Evolutionary conservation across 1,139 yeast species (phyloP).

Genomic region (Eremothecium gossypii): DNA sequence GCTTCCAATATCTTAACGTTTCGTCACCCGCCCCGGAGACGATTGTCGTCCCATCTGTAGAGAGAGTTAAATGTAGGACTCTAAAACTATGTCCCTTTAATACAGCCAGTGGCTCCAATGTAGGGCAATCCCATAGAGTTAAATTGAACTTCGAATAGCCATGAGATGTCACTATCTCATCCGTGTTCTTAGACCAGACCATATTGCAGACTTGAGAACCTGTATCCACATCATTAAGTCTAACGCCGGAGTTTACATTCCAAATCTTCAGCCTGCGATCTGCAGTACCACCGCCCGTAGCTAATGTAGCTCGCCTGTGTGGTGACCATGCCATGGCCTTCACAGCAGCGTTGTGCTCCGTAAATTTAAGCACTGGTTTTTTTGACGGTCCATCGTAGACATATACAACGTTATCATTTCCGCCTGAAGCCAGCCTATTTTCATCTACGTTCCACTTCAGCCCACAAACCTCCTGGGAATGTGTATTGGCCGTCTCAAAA

Average conservation of each 20-base stretch:
- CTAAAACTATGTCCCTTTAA: constrained; percentile 92
- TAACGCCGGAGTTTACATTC: constrained; percentile 77
- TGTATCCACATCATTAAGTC: constrained; percentile 72
- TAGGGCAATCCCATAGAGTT: constrained; percentile 89
- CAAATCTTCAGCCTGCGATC: constrained; percentile 86
- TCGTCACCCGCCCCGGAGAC: constrained; percentile 99
- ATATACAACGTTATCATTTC: constrained; percentile 77
- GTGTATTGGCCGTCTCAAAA: constrained; percentile 60
- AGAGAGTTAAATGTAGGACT: constrained; percentile 77
- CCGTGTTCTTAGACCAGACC: constrained; percentile 86
- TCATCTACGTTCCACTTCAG: constrained; percentile 88
- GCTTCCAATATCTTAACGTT: constrained; percentile 87
- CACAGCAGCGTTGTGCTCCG: constrained; percentile 89
- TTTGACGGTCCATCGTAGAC: constrained; percentile 81
- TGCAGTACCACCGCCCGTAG: constrained; percentile 97
- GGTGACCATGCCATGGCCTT: constrained; percentile 98
- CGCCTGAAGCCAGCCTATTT: constrained; percentile 83
- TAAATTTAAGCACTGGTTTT: constrained; percentile 63
- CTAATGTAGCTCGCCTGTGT: constrained; percentile 85
- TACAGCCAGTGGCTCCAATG: constrained; percentile 87
- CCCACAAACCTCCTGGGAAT: constrained; percentile 95
- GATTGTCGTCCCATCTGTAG: constrained; percentile 97
- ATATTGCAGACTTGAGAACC: constrained; percentile 95
- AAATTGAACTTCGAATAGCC: constrained; percentile 90
- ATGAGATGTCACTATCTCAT: constrained; percentile 89